These are phyloP conservation scores for Arthromyces matolae DNA, from an alignment of 768 basidiomycete genomes.

Conservation along the genomic window DNA sequence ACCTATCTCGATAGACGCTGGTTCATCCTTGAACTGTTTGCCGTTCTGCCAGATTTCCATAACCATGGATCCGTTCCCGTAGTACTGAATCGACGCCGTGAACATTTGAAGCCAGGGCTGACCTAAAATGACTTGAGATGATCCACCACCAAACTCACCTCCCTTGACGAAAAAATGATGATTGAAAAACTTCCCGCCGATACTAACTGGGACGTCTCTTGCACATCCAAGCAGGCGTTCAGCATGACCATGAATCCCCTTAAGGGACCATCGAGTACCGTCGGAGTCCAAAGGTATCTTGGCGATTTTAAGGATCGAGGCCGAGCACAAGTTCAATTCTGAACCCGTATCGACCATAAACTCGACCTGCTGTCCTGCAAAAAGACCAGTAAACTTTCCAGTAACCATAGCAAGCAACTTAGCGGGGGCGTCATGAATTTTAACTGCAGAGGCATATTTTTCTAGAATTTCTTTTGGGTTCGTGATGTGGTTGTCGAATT, in stretches of 20 bases:
- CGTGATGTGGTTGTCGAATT: not conserved
- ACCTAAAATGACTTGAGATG: slow-evolving; percentile 20
- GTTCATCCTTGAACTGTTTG: not conserved
- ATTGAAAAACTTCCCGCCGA: too few relatives aligned
- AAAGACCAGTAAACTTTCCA: slow-evolving; percentile 7
- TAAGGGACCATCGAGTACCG: slow-evolving; percentile 22
- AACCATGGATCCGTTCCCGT: slow-evolving; percentile 7
- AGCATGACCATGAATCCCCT: slow-evolving; percentile 20
- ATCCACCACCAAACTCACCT: not conserved
- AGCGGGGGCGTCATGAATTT: not conserved
- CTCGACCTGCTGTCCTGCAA: slow-evolving; percentile 6
- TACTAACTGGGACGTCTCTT: slow-evolving; percentile 11
- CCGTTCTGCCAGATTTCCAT: slow-evolving; percentile 19
- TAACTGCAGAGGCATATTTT: slow-evolving; percentile 7
- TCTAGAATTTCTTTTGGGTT: slow-evolving; percentile 1
- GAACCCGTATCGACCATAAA: slow-evolving; percentile 24
- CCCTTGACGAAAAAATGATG: slow-evolving; percentile 22
- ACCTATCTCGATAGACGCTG: slow-evolving; percentile 7
- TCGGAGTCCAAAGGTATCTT: slow-evolving; percentile 17
- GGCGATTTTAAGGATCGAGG: slow-evolving; percentile 1
- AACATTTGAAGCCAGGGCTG: slow-evolving; percentile 25
- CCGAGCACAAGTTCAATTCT: slow-evolving; percentile 19
- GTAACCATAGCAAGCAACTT: slow-evolving; percentile 15
- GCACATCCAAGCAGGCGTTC: slow-evolving; percentile 15
- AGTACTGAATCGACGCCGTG: slow-evolving; percentile 11